These are phyloP conservation scores for Hypoxylon sp. DNA, from an alignment of 2,329 filamentous ascomycete genomes.

Conservation along the genomic window DNA sequence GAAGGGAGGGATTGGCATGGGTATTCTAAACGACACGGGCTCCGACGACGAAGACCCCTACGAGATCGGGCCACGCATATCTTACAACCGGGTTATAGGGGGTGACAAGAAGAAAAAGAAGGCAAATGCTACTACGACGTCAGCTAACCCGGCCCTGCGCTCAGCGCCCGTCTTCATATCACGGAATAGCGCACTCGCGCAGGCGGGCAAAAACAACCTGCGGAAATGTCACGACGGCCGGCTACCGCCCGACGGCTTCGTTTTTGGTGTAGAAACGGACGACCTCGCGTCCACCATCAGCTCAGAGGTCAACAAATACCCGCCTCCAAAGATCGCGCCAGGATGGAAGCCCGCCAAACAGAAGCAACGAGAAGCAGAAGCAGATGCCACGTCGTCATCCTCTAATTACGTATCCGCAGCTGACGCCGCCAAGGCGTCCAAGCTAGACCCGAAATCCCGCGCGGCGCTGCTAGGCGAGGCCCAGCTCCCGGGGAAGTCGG, in stretches of 20 bases:
- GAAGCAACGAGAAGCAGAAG: slow-evolving; percentile 46
- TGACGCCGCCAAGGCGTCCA: slow-evolving; percentile 79
- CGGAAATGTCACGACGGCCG: slow-evolving; percentile 85
- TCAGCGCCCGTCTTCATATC: slow-evolving; percentile 79
- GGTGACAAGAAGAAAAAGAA: slow-evolving; percentile 79
- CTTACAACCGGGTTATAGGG: slow-evolving; percentile 82
- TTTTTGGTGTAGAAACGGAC: slow-evolving; percentile 66
- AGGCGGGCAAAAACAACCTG: slow-evolving; percentile 57
- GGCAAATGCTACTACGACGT: slow-evolving; percentile 53
- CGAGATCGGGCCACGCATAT: slow-evolving; percentile 88
- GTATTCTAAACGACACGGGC: slow-evolving; percentile 88
- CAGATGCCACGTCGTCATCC: slow-evolving; percentile 40
- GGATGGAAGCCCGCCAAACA: slow-evolving; percentile 75
- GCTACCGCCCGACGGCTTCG: slow-evolving; percentile 80
- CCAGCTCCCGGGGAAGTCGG: slow-evolving; percentile 85
- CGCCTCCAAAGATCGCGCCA: slow-evolving; percentile 71
- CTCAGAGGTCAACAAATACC: slow-evolving; percentile 58
- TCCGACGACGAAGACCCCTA: slow-evolving; percentile 97
- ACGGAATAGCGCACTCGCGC: slow-evolving; percentile 61
- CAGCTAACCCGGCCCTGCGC: slow-evolving; percentile 69
- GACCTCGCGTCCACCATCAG: slow-evolving; percentile 56
- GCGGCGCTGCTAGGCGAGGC: slow-evolving; percentile 83
- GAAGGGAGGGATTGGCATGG: slow-evolving; percentile 81
- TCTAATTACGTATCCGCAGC: slow-evolving; percentile 70
- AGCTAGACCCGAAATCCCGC: slow-evolving; percentile 76